phyloP scores from a whole-genome alignment of 108 stramenopile genomes.

The Fistulifera pelliculosa region DNA sequence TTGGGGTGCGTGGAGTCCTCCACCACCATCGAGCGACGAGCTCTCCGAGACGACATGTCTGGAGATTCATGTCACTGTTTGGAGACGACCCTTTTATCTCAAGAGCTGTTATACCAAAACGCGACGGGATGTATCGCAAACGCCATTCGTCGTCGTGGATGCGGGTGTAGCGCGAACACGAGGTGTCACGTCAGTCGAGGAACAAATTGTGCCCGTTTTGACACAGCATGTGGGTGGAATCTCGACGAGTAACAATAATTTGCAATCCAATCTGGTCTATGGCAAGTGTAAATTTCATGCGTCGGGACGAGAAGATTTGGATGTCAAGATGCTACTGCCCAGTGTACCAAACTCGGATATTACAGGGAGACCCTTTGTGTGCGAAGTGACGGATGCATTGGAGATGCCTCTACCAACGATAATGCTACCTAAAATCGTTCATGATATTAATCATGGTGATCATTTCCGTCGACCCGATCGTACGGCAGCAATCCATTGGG shows the following conservation, averaged over 20 bases:
- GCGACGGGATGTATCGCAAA: constrained; percentile 62
- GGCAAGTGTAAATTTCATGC: constrained; percentile 83
- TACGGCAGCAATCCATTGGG: constrained; percentile 60
- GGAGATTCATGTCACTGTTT: constrained; percentile 37
- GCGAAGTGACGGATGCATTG: constrained; percentile 67
- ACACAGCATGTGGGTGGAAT: constrained; percentile 41
- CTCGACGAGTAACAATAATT: constrained; percentile 30
- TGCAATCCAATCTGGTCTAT: constrained; percentile 27
- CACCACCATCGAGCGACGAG: not conserved
- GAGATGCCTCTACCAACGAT: constrained; percentile 21
- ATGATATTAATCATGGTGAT: constrained; percentile 33
- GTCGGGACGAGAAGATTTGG: constrained; percentile 84
- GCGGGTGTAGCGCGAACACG: constrained; percentile 12
- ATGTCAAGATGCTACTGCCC: constrained; percentile 79
- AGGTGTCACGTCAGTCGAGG: constrained; percentile 70
- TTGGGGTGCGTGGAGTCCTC: not conserved
- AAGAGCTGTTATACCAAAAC: constrained; percentile 66
- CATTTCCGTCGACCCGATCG: constrained; percentile 7
- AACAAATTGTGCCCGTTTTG: constrained; percentile 55
- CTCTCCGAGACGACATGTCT: not conserved
- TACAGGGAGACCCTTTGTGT: constrained; percentile 71
- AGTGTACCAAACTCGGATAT: constrained; percentile 18
- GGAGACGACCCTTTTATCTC: constrained; percentile 58
- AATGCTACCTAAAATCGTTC: constrained; percentile 17
- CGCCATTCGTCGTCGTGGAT: constrained; percentile 62